phyloP scores from a whole-genome alignment of 2,329 filamentous ascomycete genomes.

The Cadophora luteo-olivacea region DNA sequence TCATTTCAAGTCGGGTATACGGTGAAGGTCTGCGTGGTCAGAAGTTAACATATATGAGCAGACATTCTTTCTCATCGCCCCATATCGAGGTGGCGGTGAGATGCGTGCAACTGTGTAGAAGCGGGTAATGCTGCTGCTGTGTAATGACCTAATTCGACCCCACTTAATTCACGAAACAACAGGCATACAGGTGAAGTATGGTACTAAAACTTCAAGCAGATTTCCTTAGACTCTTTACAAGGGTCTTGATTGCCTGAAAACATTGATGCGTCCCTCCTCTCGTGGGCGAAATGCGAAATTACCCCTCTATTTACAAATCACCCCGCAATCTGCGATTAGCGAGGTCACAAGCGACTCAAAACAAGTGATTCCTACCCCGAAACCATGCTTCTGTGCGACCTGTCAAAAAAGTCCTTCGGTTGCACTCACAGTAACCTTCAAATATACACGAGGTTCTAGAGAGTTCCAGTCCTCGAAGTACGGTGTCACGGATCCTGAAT shows the following conservation, averaged over 20 bases:
- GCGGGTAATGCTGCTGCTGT: conserved; percentile 5
- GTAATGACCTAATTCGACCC: not conserved
- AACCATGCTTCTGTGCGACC: not conserved
- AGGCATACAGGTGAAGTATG: too few relatives aligned
- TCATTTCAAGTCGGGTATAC: not conserved
- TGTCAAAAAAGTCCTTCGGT: not conserved
- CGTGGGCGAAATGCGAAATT: not conserved
- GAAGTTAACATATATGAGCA: not conserved
- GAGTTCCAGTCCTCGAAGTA: not conserved
- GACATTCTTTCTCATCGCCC: not conserved
- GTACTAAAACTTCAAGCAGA: too few relatives aligned
- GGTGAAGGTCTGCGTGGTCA: not conserved
- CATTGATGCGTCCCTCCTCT: too few relatives aligned
- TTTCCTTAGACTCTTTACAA: too few relatives aligned
- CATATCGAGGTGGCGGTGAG: not conserved
- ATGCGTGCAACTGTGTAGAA: not conserved
- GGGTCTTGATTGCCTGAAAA: too few relatives aligned
- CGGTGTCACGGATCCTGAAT: not conserved
- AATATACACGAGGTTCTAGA: not conserved
- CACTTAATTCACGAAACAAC: too few relatives aligned
- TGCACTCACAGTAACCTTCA: not conserved
- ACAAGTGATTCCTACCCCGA: not conserved
- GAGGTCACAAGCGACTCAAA: not conserved
- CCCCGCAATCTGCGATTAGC: not conserved
- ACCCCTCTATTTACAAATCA: not conserved